phyloP scores from a whole-genome alignment of 345 rosid genomes.

The Eucalyptus shirleyi region DNA sequence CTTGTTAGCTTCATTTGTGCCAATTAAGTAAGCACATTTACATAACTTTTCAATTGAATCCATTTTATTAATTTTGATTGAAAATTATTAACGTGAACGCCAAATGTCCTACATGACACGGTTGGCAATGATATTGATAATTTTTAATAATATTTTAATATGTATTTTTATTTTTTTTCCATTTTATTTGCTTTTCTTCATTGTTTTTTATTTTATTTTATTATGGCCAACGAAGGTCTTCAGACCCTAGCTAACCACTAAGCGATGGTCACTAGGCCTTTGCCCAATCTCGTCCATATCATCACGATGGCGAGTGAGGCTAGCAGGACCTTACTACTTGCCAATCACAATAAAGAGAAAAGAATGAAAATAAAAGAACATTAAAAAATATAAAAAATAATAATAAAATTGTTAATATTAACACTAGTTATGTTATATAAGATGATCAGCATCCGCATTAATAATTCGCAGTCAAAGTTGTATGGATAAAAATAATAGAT shows the following conservation, averaged over 20 bases:
- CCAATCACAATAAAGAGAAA: rapidly evolving
- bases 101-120: rapidly evolving
- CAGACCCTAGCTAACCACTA: rapidly evolving
- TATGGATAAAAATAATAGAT: rapidly evolving
- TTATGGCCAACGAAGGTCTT: neutral
- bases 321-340: rapidly evolving
- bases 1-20: neutral
- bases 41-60: too few species aligned
- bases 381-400: rapidly evolving
- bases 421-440: rapidly evolving
- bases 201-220: too few species aligned
- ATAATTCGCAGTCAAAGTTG: rapidly evolving
- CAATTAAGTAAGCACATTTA: too few species aligned
- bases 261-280: neutral
- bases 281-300: neutral
- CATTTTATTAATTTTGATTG: too few species aligned
- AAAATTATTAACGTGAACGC: rapidly evolving
- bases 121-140: rapidly evolving
- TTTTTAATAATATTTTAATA: too few species aligned
- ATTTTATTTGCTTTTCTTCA: neutral
- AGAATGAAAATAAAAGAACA: too few species aligned
- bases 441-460: rapidly evolving
- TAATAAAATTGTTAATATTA: too few species aligned
- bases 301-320: rapidly evolving
- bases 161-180: too few species aligned